These are phyloP conservation scores for Eucalyptus marginata DNA, from an alignment of 345 rosid species.

Conservation along the genomic window DNA sequence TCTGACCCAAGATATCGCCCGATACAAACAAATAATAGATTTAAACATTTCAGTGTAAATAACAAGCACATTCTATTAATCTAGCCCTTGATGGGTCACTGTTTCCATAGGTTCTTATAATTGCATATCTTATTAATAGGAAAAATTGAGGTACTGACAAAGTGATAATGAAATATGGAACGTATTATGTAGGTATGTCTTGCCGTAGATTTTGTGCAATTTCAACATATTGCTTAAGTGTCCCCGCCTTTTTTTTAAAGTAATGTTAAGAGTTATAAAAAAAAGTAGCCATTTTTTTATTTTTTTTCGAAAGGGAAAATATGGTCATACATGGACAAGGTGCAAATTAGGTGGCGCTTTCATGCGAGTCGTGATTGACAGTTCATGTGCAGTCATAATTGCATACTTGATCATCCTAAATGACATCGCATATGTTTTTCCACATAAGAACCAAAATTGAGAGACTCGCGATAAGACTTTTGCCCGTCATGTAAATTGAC, in stretches of 20 bases:
- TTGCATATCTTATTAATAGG: too few species aligned
- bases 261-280: background rate
- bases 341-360: background rate
- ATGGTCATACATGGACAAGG: background rate
- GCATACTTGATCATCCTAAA: background rate
- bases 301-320: background rate
- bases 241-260: background rate
- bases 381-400: background rate
- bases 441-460: background rate
- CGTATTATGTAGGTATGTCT: background rate
- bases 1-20: too few species aligned
- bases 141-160: too few species aligned
- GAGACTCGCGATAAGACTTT: background rate
- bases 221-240: background rate
- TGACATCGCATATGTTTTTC: background rate
- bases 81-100: too few species aligned
- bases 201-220: background rate
- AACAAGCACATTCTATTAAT: too few species aligned
- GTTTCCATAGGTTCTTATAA: too few species aligned
- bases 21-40: too few species aligned
- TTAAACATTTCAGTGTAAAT: too few species aligned
- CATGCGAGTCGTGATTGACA: background rate
- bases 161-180: too few species aligned
- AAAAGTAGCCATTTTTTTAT: too few species aligned
- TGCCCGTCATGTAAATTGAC: background rate